Base-by-base conservation (phyloP, 176 grass and related monocot genomes). In the Neostapfia colusana region DNA sequence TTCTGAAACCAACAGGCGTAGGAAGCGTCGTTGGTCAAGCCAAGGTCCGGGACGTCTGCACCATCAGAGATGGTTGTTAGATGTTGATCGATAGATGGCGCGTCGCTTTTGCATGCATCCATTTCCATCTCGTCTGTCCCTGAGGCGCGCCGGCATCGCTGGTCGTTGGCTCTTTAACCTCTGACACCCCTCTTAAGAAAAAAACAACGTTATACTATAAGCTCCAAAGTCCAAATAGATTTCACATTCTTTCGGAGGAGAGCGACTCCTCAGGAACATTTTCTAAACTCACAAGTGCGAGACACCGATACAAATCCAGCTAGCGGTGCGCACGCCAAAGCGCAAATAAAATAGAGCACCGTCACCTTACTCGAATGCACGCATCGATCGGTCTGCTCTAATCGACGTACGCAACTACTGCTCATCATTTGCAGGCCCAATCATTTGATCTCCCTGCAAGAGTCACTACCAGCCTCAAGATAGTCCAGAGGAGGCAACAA, bases 401-500 rank as follows among this genome's bases (percentile, higher is more conserved):
- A 84, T 63, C 66, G 34, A 21, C 16, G 43, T 65, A 63, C 16
- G 43, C 74, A 63, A 41, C 73, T 37, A 77, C 75, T 77, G 7
- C 61, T 63, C 15, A 27, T 61, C 55, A 58, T 58, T 58, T 56
- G 53, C 53, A 56, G 53, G 53, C 53, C n/a, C n/a, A 77, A 77
- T 84, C 43, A 84, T 70, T 69, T 28, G 43, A 26, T 42, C 17
- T 48, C 34, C 67, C 46, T 63, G 82, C 4, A 71, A 51, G 65
- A 43, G 51, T 84, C 39, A 78, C n/a, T n/a, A 71, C 35, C 65
- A 77, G 27, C 65, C 74, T 64, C 20, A 70, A 70, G 42, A 44
- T 21, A 15, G 18, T 12, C 56, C 55, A 70, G 67, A 43, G 35
- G 82, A 78, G 71, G 74, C 43, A 84, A 63, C 82, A 34, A 77